Evolutionary conservation across 352 stramenopile genomes (phyloP), one percentile per base, ranked within the genome.

Genomic region (Saprolegnia diclina): DNA sequence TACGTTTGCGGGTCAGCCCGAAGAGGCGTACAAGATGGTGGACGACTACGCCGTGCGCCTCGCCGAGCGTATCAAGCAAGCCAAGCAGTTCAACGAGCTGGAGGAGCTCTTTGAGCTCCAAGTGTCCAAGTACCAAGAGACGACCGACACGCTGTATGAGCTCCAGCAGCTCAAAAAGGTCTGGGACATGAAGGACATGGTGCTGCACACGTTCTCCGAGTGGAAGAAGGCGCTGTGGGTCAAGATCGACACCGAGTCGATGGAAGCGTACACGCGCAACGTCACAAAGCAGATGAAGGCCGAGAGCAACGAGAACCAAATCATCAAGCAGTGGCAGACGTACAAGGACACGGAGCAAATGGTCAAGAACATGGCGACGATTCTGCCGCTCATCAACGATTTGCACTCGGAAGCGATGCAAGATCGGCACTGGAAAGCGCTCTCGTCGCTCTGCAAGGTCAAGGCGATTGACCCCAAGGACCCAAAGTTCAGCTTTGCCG

Each of bases 351-450:
- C 82, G 0, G 86, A 95, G 56, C 80, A 92, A 67, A 74, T 92
- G 9, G 87, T 92, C 19, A 95, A 94, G 73, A 93, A 95, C 65
- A 94, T 94, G 87, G 75, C 85, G 35, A 85, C 80, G 0, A 87
- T 95, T 1, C 55, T 95, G 9, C 86, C 87, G 7, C 74, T 98
- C 16, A 96, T 98, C 73, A 97, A 97, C 62, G 95, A 98, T 61
- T 78, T 98, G 40, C 94, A 98, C 77, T 97, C 90, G 1, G 87
- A 97, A 64, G 88, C 93, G 29, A 98, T 98, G 82, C 88, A 97
- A 62, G 77, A 95, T 54, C 89, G 95, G 4, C 95, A 98, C 77
- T 98, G 95, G 95, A 89, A 91, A 69, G 85, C 82, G 13, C 69
- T 98, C 10, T 92, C 90, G 13, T 74, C 70, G 3, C 90, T 94